Evolutionary conservation across 1,284 basidiomycete genomes (phyloP).

Genomic region (Ceratobasidium papillatum): DNA sequence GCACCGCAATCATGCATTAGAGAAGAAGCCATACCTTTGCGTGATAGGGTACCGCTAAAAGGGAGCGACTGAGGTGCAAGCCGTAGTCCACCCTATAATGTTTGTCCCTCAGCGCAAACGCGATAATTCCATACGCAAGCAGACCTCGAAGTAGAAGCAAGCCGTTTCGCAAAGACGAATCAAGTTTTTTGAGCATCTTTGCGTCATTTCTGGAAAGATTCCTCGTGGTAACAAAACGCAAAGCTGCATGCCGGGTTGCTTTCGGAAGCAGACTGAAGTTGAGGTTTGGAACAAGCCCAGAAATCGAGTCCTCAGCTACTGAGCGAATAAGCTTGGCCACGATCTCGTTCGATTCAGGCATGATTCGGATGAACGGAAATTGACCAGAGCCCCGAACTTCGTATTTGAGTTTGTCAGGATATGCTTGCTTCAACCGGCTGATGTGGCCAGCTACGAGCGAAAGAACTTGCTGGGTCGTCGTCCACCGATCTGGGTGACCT

Average conservation of each 20-base stretch:
- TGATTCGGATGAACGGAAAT: conserved; percentile 54
- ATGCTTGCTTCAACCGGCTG: conserved; percentile 17
- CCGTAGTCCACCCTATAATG: conserved; percentile 66
- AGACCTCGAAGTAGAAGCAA: conserved; percentile 59
- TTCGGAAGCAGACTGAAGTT: conserved; percentile 40
- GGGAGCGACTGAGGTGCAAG: conserved; percentile 57
- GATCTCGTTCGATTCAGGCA: conserved; percentile 47
- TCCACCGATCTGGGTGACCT: conserved; percentile 56
- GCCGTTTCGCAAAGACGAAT: conserved; percentile 49
- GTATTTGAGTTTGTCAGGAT: conserved; percentile 46
- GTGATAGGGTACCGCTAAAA: no score
- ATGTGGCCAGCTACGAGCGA: conserved; percentile 46
- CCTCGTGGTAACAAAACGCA: conserved; percentile 48
- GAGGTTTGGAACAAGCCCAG: conserved; percentile 40
- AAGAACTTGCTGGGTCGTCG: no score
- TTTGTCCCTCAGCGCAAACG: conserved; percentile 55
- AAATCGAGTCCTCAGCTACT: conserved; percentile 49
- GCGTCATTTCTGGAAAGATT: conserved; percentile 24
- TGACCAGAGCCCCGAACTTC: conserved; percentile 41
- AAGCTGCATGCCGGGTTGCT: conserved; percentile 45
- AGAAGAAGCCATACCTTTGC: conserved; percentile 48
- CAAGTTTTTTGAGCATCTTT: background rate
- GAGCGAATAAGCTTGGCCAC: conserved; percentile 47
- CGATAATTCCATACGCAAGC: conserved; percentile 56
- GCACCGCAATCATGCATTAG: no score